Evolutionary conservation across 164 flowering plant species (phyloP).

Genomic region (grape (Vitis vinifera)): DNA sequence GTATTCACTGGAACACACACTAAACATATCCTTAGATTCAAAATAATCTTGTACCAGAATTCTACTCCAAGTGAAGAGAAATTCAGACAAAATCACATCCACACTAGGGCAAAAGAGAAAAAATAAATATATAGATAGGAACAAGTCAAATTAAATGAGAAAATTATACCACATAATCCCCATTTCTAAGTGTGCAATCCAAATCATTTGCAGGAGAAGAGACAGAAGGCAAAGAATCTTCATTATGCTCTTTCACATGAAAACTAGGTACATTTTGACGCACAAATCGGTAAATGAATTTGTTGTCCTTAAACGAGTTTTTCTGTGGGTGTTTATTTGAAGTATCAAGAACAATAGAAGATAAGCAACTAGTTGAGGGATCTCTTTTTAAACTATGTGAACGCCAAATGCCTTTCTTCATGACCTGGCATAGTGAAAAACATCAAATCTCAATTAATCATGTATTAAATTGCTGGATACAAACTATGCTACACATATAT

Average conservation of each 20-base stretch:
- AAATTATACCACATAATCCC: slow-evolving; percentile 83
- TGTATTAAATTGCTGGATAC: not conserved
- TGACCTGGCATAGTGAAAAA: slow-evolving; percentile 42
- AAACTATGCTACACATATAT: not conserved
- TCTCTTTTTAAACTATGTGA: slow-evolving; percentile 37
- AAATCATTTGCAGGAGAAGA: slow-evolving; percentile 30
- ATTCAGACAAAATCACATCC: not conserved
- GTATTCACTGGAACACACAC: not conserved
- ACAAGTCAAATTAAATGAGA: not conserved
- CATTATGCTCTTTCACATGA: slow-evolving; percentile 16
- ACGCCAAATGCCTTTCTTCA: slow-evolving; percentile 51
- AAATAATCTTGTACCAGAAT: not conserved
- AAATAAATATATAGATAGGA: not conserved
- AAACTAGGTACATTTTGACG: slow-evolving; percentile 28
- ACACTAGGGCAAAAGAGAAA: not conserved
- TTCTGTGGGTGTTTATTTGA: slow-evolving; percentile 34
- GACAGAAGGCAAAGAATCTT: slow-evolving; percentile 20
- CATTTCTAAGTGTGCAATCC: slow-evolving; percentile 57
- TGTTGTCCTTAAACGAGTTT: slow-evolving; percentile 38
- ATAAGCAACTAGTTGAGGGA: slow-evolving; percentile 33
- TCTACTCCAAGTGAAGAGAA: not conserved
- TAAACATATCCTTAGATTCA: not conserved
- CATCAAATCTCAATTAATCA: not conserved
- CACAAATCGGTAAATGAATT: slow-evolving; percentile 69
- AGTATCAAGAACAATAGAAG: slow-evolving; percentile 73